Percentiles rank a stretch among this genome's conserved stretches.
phyloP scores from a whole-genome alignment of 2,329 filamentous ascomycete genomes.

The Pseudogymnoascus sp. region DNA sequence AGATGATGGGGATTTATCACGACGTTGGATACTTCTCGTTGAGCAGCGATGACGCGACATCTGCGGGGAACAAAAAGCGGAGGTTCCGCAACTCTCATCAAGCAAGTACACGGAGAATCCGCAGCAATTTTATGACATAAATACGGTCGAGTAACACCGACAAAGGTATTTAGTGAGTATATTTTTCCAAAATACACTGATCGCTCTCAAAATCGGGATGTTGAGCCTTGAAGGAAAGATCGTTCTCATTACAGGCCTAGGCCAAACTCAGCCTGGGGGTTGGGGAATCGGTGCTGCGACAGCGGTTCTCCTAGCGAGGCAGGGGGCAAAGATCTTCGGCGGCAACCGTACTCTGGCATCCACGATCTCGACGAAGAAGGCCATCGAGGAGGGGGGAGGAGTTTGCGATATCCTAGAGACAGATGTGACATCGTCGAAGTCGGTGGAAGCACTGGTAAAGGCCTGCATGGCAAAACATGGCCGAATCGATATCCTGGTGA shows the following conservation, averaged over 20 bases:
- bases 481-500: slow-evolving; percentile 51
- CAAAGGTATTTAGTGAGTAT: neutral
- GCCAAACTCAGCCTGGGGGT: slow-evolving; percentile 34
- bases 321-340: slow-evolving; percentile 41
- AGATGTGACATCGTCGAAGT: slow-evolving; percentile 44
- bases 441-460: slow-evolving; percentile 45
- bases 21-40: neutral
- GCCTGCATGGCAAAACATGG: slow-evolving; percentile 44
- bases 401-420: slow-evolving; percentile 36
- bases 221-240: slow-evolving; percentile 33
- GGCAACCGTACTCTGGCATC: slow-evolving; percentile 38
- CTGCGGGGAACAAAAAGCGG: neutral
- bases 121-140: neutral
- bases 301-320: slow-evolving; percentile 36
- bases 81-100: neutral
- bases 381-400: slow-evolving; percentile 31
- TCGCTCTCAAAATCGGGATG: slow-evolving; percentile 21
- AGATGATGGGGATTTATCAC: neutral
- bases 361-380: slow-evolving; percentile 32
- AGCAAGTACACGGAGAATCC: neutral
- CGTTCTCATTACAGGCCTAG: slow-evolving; percentile 38
- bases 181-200: neutral
- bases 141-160: neutral
- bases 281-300: slow-evolving; percentile 45
- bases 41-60: neutral